Evolutionary conservation across 2,329 filamentous ascomycete genomes (phyloP).

Genomic region (Trichoderma oligosporum): DNA sequence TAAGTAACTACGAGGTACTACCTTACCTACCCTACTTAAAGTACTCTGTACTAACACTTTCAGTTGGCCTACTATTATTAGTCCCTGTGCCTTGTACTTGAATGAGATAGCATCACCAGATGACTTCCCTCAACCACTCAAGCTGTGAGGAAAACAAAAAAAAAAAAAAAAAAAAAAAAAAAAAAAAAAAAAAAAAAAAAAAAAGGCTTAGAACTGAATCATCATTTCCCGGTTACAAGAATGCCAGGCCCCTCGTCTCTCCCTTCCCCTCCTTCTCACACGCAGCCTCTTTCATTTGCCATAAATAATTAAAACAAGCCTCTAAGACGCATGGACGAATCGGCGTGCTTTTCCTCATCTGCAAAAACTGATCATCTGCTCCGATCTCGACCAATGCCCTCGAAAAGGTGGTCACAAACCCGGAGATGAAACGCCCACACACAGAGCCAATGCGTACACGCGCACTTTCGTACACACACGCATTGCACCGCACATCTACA

Average conservation of each 20-base stretch:
- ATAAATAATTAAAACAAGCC: constrained; percentile 8
- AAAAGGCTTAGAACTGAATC: neutral
- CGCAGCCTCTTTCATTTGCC: constrained; percentile 3
- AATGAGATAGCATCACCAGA: too few species aligned
- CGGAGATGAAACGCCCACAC: constrained; percentile 10
- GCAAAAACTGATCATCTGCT: constrained; percentile 19
- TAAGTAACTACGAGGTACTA: too few species aligned
- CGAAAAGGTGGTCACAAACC: neutral
- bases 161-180: too few species aligned
- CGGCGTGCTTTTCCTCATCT: constrained; percentile 11
- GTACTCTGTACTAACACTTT: too few species aligned
- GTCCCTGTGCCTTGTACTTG: too few species aligned
- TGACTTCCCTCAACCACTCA: too few species aligned
- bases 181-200: neutral
- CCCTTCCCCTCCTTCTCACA: neutral
- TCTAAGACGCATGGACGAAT: constrained; percentile 9
- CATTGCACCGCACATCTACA: neutral
- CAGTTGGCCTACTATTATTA: too few species aligned
- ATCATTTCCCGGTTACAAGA: neutral
- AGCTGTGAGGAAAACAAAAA: too few species aligned
- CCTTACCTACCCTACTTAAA: too few species aligned
- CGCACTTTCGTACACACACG: neutral
- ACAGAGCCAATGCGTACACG: constrained; percentile 1
- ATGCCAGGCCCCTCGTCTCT: neutral
- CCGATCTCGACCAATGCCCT: constrained; percentile 5